These are phyloP conservation scores for Nakazawaea ambrosiae DNA, from an alignment of 805 yeast species.

Conservation along the genomic window DNA sequence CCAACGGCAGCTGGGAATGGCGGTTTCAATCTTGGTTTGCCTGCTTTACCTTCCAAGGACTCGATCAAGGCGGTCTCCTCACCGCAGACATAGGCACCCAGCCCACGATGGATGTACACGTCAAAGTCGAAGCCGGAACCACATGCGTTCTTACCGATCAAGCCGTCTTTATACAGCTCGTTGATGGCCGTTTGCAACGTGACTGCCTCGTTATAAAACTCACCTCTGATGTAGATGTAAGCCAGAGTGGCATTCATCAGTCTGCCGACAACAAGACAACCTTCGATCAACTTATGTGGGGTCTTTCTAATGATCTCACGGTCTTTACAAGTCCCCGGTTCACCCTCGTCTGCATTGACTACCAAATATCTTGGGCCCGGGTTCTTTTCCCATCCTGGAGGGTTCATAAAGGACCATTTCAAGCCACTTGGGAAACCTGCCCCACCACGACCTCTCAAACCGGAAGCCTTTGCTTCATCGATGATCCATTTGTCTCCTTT, in stretches of 20 bases:
- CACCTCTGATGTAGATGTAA: constrained; percentile 86
- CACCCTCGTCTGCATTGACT: constrained; percentile 92
- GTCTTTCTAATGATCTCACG: constrained; percentile 87
- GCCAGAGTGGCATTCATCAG: constrained; percentile 94
- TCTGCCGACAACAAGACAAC: constrained; percentile 84
- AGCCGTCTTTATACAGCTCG: constrained; percentile 78
- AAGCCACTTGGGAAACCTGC: constrained; percentile 91
- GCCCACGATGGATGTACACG: constrained; percentile 81
- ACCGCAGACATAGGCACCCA: constrained; percentile 92
- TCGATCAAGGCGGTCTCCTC: constrained; percentile 89
- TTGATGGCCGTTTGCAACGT: constrained; percentile 74
- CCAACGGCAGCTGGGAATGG: constrained; percentile 96
- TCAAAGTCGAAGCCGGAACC: constrained; percentile 84
- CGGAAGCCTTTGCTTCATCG: constrained; percentile 78
- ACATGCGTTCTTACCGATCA: constrained; percentile 79
- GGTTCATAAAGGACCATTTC: constrained; percentile 92
- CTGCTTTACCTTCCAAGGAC: constrained; percentile 87
- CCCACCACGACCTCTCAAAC: constrained; percentile 88
- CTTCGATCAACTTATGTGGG: constrained; percentile 87
- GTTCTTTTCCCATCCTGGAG: constrained; percentile 92
- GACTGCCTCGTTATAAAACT: constrained; percentile 77
- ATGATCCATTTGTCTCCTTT: constrained; percentile 90
- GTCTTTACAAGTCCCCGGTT: constrained; percentile 92
- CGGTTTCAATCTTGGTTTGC: constrained; percentile 89
- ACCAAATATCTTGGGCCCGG: constrained; percentile 84